These are phyloP conservation scores for Elongisporangium undulatum DNA, from an alignment of 352 stramenopile genomes.

Conservation along the genomic window DNA sequence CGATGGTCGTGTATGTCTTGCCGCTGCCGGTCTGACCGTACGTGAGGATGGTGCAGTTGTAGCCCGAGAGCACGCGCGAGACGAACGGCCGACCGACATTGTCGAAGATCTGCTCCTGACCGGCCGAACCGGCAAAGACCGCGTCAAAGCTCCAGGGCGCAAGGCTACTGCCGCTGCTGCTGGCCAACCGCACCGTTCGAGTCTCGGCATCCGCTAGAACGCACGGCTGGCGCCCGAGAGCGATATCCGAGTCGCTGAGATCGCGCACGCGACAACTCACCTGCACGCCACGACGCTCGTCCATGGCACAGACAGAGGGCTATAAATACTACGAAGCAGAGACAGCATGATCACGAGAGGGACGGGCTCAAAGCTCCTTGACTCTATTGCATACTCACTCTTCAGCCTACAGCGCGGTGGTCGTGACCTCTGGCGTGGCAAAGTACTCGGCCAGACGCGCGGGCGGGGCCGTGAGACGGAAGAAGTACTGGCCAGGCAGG, in stretches of 20 bases:
- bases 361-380: neutral
- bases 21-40: slow-evolving; percentile 71
- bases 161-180: no score
- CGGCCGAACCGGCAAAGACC: slow-evolving; percentile 32
- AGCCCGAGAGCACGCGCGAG: slow-evolving; percentile 44
- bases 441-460: slow-evolving; percentile 57
- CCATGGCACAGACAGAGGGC: slow-evolving; percentile 11
- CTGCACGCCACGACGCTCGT: slow-evolving; percentile 29
- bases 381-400: slow-evolving; percentile 9
- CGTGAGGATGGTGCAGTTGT: slow-evolving; percentile 70
- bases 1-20: slow-evolving; percentile 61
- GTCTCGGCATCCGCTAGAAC: slow-evolving; percentile 1
- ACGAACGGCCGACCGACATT: slow-evolving; percentile 43
- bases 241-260: neutral
- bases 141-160: slow-evolving; percentile 28
- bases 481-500: slow-evolving; percentile 48
- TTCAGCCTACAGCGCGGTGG: slow-evolving; percentile 16
- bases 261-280: slow-evolving; percentile 62
- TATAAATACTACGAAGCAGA: slow-evolving; percentile 12
- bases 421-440: slow-evolving; percentile 17
- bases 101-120: slow-evolving; percentile 41
- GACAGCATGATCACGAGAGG: neutral
- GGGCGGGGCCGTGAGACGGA: slow-evolving; percentile 38
- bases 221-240: neutral
- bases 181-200: slow-evolving; percentile 9